Base-by-base conservation (phyloP, 768 basidiomycete species). In the Crepidotus variabilis region DNA sequence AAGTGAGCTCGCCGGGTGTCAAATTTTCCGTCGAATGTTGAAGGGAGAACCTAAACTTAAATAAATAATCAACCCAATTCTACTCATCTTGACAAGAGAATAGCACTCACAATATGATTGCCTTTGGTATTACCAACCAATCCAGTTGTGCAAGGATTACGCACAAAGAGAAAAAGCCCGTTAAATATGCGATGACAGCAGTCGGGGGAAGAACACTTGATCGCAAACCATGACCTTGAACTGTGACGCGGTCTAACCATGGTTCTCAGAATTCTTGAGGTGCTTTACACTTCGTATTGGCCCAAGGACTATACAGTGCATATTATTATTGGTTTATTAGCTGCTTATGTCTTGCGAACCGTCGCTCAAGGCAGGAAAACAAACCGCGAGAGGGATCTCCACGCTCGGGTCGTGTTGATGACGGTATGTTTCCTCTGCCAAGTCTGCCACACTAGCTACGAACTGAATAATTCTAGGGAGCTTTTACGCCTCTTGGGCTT, bases 311-410 rank as follows among this genome's bases (percentile, higher is more conserved):
- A 89, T 70, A 78, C 80, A 57, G 65, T 78, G 13, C 87, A 86
- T 59, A 78, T 76, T 10, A 59, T 74, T 43, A 49, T 83, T n/a
- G 73, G 67, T 18, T 51, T 85, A 11, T 54, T 81, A 9, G 67
- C 67, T 4, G 54, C 84, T 39, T 70, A 82, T 24, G 75, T 82
- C 22, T 67, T 85, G 21, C 78, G 79, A 50, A 77, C 83, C 16
- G 83, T 88, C 65, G 75, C 82, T 5, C 88, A 89, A 68, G 90
- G 90, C 21, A 76, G 84, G 1, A 76, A 70, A n/a, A 91, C 90
- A 2, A 83, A 70, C 57, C 72, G 92, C 20, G 90, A 93, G 60
- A 75, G 91, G 50, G 85, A 88, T 64, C 72, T 94, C 47, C 89
- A 92, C 73, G 84, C 82, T 0, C 77, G 90, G 2, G 78, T 81